Conservation (phyloP, 2,329 filamentous ascomycete species). For the Gaeumannomyces tritici region DNA sequence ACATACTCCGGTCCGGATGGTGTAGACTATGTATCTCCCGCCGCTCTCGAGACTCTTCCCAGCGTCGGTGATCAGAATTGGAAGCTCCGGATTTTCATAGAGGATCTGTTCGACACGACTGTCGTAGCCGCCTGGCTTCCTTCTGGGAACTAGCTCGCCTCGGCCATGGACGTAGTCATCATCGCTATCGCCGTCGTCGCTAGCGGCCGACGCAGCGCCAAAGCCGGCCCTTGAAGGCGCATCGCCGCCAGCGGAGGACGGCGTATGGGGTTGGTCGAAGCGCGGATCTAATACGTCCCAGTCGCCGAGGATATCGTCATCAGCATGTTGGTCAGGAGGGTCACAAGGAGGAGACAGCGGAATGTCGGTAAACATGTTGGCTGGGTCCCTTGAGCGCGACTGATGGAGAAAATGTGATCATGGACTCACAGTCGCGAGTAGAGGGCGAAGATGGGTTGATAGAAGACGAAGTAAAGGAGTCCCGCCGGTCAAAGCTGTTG, state of each 20-base stretch:
- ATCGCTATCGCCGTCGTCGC: conserved; percentile 33
- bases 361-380: conserved; percentile 27
- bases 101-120: conserved; percentile 96
- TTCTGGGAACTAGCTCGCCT: conserved; percentile 39
- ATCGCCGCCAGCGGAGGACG: conserved; percentile 59
- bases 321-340: background rate
- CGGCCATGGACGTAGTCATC: conserved; percentile 24
- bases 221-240: conserved; percentile 37
- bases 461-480: conserved; percentile 63
- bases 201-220: conserved; percentile 20
- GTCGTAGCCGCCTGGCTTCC: conserved; percentile 80
- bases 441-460: conserved; percentile 55
- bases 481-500: conserved; percentile 76
- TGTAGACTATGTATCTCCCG: conserved; percentile 93
- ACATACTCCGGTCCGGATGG: conserved; percentile 80
- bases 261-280: conserved; percentile 62
- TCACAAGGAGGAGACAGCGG: conserved; percentile 20
- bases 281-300: conserved; percentile 40
- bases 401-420: conserved; percentile 1
- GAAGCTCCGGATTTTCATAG: conserved; percentile 84
- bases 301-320: conserved; percentile 29
- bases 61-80: conserved; percentile 87
- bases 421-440: conserved; percentile 45
- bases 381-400: background rate
- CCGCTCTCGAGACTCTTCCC: conserved; percentile 92